phyloP scores from a whole-genome alignment of 2,329 filamentous ascomycete species.

The Pyricularia sp. region DNA sequence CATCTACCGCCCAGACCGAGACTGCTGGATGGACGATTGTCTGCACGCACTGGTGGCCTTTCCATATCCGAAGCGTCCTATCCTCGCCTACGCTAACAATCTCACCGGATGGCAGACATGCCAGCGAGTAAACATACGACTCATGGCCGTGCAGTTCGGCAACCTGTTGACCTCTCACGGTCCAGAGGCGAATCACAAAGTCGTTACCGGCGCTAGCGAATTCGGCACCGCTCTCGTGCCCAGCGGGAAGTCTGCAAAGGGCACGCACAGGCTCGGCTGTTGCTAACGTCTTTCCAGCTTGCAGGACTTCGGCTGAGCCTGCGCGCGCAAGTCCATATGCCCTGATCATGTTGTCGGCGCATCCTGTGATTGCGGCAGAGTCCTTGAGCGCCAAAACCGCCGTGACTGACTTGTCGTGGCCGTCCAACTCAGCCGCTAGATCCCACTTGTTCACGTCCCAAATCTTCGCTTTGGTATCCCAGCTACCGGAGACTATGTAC shows the following conservation, averaged over 20 bases:
- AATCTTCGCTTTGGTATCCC: conserved; percentile 78
- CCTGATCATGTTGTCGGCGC: conserved; percentile 79
- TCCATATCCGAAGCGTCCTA: conserved; percentile 85
- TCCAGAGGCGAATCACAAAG: conserved; percentile 78
- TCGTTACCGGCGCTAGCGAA: conserved; percentile 94
- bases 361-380: conserved; percentile 75
- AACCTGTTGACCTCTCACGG: conserved; percentile 61
- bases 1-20: conserved; percentile 89
- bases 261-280: conserved; percentile 78
- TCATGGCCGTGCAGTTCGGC: conserved; percentile 77
- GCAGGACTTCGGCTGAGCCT: conserved; percentile 39
- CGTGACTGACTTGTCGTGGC: conserved; percentile 74
- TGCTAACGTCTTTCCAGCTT: conserved; percentile 40
- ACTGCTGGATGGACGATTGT: conserved; percentile 96
- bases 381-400: conserved; percentile 75
- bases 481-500: conserved; percentile 80
- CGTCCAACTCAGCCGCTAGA: conserved; percentile 54
- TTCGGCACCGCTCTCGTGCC: conserved; percentile 72
- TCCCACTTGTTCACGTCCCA: conserved; percentile 87
- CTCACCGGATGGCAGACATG: conserved; percentile 67
- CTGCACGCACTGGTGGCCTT: conserved; percentile 68
- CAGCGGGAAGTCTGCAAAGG: conserved; percentile 65
- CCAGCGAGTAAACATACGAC: conserved; percentile 84
- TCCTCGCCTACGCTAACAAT: conserved; percentile 88
- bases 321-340: conserved; percentile 57